Evolutionary conservation across 805 yeast species (phyloP).

Genomic region (Wickerhamiella occidentalis): DNA sequence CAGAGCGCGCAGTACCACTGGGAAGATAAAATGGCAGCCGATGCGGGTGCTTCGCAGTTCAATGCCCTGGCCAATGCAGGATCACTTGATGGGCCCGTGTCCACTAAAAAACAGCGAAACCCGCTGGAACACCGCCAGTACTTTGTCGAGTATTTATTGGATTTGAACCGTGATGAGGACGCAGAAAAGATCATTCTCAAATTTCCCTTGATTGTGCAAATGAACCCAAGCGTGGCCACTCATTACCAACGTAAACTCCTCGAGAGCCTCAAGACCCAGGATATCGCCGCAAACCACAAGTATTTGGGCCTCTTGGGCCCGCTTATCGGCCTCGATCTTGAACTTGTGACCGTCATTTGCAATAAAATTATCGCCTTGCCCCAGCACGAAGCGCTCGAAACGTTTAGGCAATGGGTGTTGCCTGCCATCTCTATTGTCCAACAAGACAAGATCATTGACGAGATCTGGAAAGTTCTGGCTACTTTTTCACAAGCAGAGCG

Average conservation of each 20-base stretch:
- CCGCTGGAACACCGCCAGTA: neutral
- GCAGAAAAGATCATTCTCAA: neutral
- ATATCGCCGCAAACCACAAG: neutral
- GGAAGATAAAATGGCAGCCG: neutral
- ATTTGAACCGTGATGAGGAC: neutral
- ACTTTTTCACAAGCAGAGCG: slow-evolving; percentile 4
- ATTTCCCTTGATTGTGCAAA: slow-evolving; percentile 10
- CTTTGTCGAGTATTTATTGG: neutral
- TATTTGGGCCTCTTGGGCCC: slow-evolving; percentile 3
- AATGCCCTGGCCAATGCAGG: slow-evolving; percentile 4
- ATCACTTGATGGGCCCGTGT: neutral
- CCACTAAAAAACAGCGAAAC: neutral
- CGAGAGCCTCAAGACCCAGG: neutral
- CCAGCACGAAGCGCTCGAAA: neutral
- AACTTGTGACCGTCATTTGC: neutral
- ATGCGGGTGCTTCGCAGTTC: neutral
- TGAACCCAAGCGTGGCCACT: neutral
- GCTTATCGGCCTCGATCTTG: neutral
- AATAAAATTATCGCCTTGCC: neutral
- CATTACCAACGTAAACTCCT: neutral
- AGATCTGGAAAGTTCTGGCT: neutral
- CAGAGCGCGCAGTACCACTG: neutral
- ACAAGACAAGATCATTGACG: slow-evolving; percentile 1
- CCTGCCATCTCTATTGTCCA: slow-evolving; percentile 5
- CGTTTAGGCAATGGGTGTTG: slow-evolving; percentile 4